phyloP scores from a whole-genome alignment of 306 rosid genomes.

The Sechiopsis laciniata region DNA sequence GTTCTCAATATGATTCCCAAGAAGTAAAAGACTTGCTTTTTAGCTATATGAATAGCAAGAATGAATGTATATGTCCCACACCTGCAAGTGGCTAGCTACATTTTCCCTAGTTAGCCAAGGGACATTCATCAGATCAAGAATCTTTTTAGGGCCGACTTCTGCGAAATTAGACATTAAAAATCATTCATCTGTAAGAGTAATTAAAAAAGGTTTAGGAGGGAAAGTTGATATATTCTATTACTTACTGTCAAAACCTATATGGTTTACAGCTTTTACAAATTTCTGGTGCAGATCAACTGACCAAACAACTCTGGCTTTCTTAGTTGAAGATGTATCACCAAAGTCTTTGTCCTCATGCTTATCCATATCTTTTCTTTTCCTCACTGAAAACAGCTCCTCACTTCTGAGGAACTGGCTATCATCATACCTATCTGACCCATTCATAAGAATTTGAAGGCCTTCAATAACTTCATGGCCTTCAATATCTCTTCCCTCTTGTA shows the following conservation, averaged over 20 bases:
- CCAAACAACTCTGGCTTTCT: slow-evolving; percentile 96
- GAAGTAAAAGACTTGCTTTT: neutral
- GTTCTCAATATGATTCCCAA: neutral
- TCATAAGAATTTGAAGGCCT: slow-evolving; percentile 48
- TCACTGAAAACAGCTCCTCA: slow-evolving; percentile 52
- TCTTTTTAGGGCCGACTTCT: slow-evolving; percentile 97
- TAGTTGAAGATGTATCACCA: slow-evolving; percentile 57
- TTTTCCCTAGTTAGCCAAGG: slow-evolving; percentile 90
- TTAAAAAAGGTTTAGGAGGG: neutral
- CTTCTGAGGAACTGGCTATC: slow-evolving; percentile 52
- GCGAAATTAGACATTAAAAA: slow-evolving; percentile 52
- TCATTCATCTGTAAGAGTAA: slow-evolving; percentile 30
- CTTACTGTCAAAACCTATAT: slow-evolving; percentile 94
- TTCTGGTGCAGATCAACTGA: slow-evolving; percentile 96
- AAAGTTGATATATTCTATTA: slow-evolving; percentile 16
- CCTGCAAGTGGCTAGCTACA: slow-evolving; percentile 99
- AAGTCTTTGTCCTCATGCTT: slow-evolving; percentile 66
- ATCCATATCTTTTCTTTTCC: slow-evolving; percentile 74
- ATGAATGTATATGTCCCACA: slow-evolving; percentile 22
- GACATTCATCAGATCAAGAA: slow-evolving; percentile 90
- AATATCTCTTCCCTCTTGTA: slow-evolving; percentile 77
- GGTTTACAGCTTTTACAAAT: slow-evolving; percentile 93
- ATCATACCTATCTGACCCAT: slow-evolving; percentile 64
- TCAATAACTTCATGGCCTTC: slow-evolving; percentile 69
- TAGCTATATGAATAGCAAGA: slow-evolving; percentile 24